Evolutionary conservation across 1,139 yeast species (phyloP), one percentile per base, ranked within the genome.

Genomic region (Nakaseomyces glabratus): DNA sequence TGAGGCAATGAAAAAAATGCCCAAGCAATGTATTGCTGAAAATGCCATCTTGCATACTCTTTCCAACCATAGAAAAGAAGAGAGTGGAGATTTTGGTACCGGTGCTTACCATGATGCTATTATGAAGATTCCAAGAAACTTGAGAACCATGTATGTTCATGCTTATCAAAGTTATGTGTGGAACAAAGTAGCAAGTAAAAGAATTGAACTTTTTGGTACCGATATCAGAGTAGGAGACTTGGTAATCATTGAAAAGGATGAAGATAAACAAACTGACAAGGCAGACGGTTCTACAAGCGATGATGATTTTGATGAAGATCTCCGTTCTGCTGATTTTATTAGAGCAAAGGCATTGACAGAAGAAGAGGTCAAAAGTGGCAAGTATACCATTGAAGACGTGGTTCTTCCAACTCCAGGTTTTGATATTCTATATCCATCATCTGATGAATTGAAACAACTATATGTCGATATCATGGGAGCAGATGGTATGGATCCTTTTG

Each of bases 91-190:
- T 13, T 78, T 66, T 49, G 43, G 58, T n/a, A 64, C 68, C 10
- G 54, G 56, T 31, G 64, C 78, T 4, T 81, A 79, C 54, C 75
- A 82, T 49, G 74, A 73, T 46, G 90, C 93, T n/a, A 70, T 93
- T 34, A 78, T 82, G 80, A 73, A 88, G 40, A 82, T 93, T 46
- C 98, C 98, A 28, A 73, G 95, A 58, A 88, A 88, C 55, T 66
- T 93, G 54, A 69, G 95, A 52, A 74, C 86, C 43, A 90, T 93
- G 93, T 93, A 93, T 55, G 95, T 81, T 2, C 99, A 93, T 61
- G 95, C 98, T 2, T 93, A 93, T 56, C 98, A 93, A 61, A 85
- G 96, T 43, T 90, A 79, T 51, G 72, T 93, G 28, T 93, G 98
- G 99, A 93, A 93, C 53, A 57, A 68, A 39, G 94, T 80, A 15